Base-by-base conservation (phyloP, 495 filamentous ascomycete species). In the Penicillium angulare region DNA sequence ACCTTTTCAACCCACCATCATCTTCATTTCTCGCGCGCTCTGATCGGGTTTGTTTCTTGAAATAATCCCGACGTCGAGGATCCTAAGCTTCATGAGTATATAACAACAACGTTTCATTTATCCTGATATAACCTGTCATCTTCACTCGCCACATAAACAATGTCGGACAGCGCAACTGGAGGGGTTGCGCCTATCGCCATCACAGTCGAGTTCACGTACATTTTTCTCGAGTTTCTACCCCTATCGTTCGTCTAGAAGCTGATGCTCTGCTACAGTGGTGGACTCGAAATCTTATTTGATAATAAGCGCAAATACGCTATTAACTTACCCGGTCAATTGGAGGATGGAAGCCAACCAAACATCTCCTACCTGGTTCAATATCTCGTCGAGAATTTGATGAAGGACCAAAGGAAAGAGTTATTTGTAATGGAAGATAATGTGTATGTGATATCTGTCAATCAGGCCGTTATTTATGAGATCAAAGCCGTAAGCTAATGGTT, bases 281-380 rank as follows among this genome's bases (percentile, higher is more conserved):
- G 93, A 16, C 83, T 98, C n/a, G 93, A 98, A 67, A 85, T 95
- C 66, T 82, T 98, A 47, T 98, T 98, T 67, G 81, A 84, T 16
- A 89, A 96, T 61, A 73, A 88, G 64, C 80, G 82, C 39, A 86
- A 83, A 50, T 87, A 92, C 60, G 68, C 72, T 1, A 57, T 98
- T 36, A 72, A 79, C 13, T 55, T 97, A 21, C 88, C 93, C 24
- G 69, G 77, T n/a, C 73, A 57, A 22, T 78, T 86, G 56, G 67
- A 72, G 20, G 61, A 80, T 24, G 86, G 81, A 32, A 73, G 68
- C 32, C 77, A 78, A 7, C 71, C 83, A 29, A 95, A 82, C 49
- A 80, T 96, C 34, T 81, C 78, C n/a, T 89, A 81, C 63, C 80
- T 97, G 17, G 82, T 97, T 41, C 63, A 77, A 27, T 79, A 95